These are phyloP conservation scores for Colletotrichum camelliae DNA, from an alignment of 2,329 filamentous ascomycete genomes.

Conservation along the genomic window DNA sequence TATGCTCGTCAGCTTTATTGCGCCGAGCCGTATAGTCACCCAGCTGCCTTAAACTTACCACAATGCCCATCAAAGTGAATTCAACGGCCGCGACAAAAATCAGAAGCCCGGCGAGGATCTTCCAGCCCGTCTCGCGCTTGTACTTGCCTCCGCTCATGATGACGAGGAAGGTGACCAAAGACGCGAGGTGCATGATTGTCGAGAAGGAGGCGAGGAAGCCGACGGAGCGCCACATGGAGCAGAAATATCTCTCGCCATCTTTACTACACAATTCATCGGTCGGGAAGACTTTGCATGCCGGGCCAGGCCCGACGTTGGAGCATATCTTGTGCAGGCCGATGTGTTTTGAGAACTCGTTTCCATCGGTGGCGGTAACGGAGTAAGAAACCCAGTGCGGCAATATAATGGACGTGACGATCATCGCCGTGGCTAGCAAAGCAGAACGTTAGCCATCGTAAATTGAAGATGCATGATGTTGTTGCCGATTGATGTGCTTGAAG, in stretches of 20 bases:
- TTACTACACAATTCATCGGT: constrained; percentile 69
- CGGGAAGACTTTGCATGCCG: constrained; percentile 71
- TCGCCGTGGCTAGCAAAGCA: constrained; percentile 62
- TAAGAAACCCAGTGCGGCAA: constrained; percentile 76
- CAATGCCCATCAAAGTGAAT: constrained; percentile 78
- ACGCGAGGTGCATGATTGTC: constrained; percentile 80
- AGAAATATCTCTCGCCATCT: constrained; percentile 74
- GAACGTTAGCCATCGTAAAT: constrained; percentile 32
- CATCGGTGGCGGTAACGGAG: constrained; percentile 54
- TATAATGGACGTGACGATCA: constrained; percentile 73
- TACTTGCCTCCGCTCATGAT: constrained; percentile 80
- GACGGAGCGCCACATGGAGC: constrained; percentile 87
- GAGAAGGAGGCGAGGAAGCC: constrained; percentile 89
- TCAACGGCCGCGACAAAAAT: constrained; percentile 71
- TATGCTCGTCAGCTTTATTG: neutral
- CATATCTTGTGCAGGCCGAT: constrained; percentile 86
- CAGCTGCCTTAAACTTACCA: constrained; percentile 62
- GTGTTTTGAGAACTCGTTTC: constrained; percentile 57
- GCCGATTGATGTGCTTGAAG: neutral
- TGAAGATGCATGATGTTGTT: neutral
- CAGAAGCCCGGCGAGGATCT: constrained; percentile 71
- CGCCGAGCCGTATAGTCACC: neutral
- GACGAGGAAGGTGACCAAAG: constrained; percentile 79
- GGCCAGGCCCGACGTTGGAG: constrained; percentile 65
- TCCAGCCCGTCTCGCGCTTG: constrained; percentile 84